Evolutionary conservation across 768 basidiomycete genomes (phyloP).

Genomic region (Naganishia antarctica): DNA sequence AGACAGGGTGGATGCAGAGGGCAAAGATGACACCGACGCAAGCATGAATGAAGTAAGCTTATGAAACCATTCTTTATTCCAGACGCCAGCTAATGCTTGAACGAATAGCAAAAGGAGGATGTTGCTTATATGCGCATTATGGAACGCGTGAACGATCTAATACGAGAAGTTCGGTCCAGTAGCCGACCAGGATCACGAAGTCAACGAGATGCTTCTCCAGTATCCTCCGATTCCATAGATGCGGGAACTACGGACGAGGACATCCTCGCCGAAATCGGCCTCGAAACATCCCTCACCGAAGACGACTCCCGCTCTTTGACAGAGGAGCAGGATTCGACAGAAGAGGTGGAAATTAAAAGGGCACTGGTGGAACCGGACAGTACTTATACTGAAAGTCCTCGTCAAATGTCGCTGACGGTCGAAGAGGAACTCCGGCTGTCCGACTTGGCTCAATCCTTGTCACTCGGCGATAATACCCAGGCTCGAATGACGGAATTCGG

Average conservation of each 20-base stretch:
- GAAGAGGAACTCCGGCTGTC: conserved; percentile 7
- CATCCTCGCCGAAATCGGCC: not conserved
- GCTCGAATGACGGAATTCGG: not conserved
- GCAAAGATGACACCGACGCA: no score
- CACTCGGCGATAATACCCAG: not conserved
- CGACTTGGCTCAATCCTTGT: conserved; percentile 8
- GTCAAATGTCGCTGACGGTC: conserved; percentile 37
- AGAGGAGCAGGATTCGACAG: not conserved
- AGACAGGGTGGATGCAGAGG: no score
- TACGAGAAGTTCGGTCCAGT: conserved; percentile 6
- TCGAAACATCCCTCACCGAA: not conserved
- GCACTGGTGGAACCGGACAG: conserved; percentile 17
- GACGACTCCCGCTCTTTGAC: not conserved
- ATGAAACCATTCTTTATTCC: no score
- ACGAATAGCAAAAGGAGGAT: no score
- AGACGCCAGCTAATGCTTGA: no score
- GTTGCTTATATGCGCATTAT: no score
- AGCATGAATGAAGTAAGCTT: no score
- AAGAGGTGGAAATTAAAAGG: conserved; percentile 25
- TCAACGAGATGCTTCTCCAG: not conserved
- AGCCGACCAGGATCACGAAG: not conserved
- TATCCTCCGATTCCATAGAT: not conserved
- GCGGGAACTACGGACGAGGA: not conserved
- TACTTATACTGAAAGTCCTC: conserved; percentile 35
- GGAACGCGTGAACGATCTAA: not conserved